Evolutionary conservation across 164 flowering plant species (phyloP).

Genomic region (Stephania japonica): DNA sequence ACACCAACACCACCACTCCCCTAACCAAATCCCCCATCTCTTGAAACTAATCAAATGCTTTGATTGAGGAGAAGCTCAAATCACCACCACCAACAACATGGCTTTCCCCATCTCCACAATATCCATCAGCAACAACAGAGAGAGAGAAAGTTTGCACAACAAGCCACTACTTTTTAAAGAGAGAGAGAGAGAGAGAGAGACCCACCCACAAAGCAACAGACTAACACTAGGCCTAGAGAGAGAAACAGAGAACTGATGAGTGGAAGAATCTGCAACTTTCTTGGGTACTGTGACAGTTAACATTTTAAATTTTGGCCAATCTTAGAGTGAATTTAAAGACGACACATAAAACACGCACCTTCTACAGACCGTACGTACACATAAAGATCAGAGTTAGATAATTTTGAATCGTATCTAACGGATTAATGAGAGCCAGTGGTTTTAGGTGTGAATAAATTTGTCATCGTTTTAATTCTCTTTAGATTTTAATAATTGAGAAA

Average conservation of each 20-base stretch:
- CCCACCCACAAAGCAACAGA: too few relatives aligned
- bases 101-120: not conserved
- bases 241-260: not conserved
- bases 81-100: not conserved
- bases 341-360: too few relatives aligned
- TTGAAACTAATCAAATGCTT: slow-evolving; percentile 8
- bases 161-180: not conserved
- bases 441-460: too few relatives aligned
- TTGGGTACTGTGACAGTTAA: slow-evolving; percentile 29
- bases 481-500: too few relatives aligned
- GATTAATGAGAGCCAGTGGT: too few relatives aligned
- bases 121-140: not conserved
- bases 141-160: not conserved
- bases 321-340: too few relatives aligned
- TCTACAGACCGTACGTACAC: too few relatives aligned
- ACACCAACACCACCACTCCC: slow-evolving; percentile 31
- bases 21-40: slow-evolving; percentile 22
- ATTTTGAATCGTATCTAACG: too few relatives aligned
- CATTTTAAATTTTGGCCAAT: slow-evolving; percentile 11
- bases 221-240: not conserved
- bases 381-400: too few relatives aligned
- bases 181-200: too few relatives aligned
- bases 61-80: not conserved
- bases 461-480: too few relatives aligned
- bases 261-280: slow-evolving; percentile 25